Evolutionary conservation across 306 rosid genomes (phyloP).

Genomic region (Corylus americana): DNA sequence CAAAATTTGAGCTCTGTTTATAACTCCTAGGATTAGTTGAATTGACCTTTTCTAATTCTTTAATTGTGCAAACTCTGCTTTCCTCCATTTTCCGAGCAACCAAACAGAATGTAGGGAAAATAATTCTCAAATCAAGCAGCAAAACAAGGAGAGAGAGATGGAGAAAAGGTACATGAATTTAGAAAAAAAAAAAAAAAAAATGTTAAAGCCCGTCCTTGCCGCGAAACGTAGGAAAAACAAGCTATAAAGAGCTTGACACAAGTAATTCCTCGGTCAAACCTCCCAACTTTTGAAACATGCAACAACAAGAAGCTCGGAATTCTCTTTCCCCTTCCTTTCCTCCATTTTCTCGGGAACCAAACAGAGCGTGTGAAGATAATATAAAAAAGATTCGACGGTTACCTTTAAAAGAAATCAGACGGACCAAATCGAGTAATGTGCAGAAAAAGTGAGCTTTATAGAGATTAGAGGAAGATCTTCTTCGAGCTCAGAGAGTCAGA

Average conservation of each 20-base stretch:
- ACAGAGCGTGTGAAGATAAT: conserved; percentile 21
- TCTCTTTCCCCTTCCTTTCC: not conserved
- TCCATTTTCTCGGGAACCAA: conserved; percentile 25
- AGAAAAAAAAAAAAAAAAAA: not conserved
- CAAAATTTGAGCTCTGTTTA: conserved; percentile 13
- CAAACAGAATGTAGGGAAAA: conserved; percentile 8
- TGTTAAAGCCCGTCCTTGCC: not conserved
- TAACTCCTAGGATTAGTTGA: not conserved
- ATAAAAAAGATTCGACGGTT: conserved; percentile 24
- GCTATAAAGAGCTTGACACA: no score
- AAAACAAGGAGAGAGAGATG: not conserved
- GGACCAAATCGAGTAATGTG: conserved; percentile 23
- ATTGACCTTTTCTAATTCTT: not conserved
- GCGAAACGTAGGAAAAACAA: not conserved
- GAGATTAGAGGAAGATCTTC: conserved; percentile 37
- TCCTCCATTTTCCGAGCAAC: conserved; percentile 23
- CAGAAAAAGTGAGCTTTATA: conserved; percentile 18
- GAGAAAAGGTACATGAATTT: not conserved
- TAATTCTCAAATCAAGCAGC: not conserved
- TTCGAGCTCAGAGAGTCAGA: conserved; percentile 42
- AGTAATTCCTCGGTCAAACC: not conserved
- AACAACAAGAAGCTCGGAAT: not conserved
- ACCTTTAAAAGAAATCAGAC: conserved; percentile 52
- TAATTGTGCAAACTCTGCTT: not conserved
- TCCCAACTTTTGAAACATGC: not conserved